These are phyloP conservation scores for Malbranchea cinnamomea DNA, from an alignment of 2,329 filamentous ascomycete species.

Conservation along the genomic window DNA sequence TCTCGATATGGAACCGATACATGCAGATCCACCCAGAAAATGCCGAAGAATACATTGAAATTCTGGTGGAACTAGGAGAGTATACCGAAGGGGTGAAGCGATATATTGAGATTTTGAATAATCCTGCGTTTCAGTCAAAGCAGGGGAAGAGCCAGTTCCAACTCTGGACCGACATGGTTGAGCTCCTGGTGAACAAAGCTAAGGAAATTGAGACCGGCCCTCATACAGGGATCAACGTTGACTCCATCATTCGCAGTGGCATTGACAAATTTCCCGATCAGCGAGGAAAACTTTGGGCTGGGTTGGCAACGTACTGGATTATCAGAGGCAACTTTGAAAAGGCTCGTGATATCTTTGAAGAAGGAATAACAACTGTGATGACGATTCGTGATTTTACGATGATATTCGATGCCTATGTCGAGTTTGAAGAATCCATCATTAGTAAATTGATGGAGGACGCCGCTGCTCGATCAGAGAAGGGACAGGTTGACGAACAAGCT, in stretches of 20 bases:
- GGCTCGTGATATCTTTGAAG: slow-evolving; percentile 85
- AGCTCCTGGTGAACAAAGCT: slow-evolving; percentile 81
- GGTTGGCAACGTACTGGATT: slow-evolving; percentile 92
- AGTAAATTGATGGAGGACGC: slow-evolving; percentile 81
- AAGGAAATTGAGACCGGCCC: slow-evolving; percentile 68
- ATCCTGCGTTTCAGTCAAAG: slow-evolving; percentile 79
- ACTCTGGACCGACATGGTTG: slow-evolving; percentile 95
- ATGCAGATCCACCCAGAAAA: slow-evolving; percentile 96
- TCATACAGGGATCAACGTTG: slow-evolving; percentile 74
- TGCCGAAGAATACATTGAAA: slow-evolving; percentile 84
- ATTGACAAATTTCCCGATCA: slow-evolving; percentile 86
- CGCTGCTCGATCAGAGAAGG: slow-evolving; percentile 63
- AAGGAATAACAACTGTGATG: slow-evolving; percentile 95
- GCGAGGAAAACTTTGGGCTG: slow-evolving; percentile 86
- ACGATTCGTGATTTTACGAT: slow-evolving; percentile 94
- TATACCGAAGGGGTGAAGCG: slow-evolving; percentile 84
- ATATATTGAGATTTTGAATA: slow-evolving; percentile 86
- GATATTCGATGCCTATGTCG: slow-evolving; percentile 88
- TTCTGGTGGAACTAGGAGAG: slow-evolving; percentile 63
- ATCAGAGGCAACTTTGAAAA: slow-evolving; percentile 83
- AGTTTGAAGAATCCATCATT: slow-evolving; percentile 95
- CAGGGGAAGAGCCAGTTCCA: slow-evolving; percentile 91
- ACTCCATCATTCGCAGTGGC: slow-evolving; percentile 82
- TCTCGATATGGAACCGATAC: slow-evolving; percentile 88
- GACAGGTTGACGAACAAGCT: slow-evolving; percentile 60